Evolutionary conservation across 352 stramenopile genomes (phyloP).

Genomic region (Pythium coloratum): DNA sequence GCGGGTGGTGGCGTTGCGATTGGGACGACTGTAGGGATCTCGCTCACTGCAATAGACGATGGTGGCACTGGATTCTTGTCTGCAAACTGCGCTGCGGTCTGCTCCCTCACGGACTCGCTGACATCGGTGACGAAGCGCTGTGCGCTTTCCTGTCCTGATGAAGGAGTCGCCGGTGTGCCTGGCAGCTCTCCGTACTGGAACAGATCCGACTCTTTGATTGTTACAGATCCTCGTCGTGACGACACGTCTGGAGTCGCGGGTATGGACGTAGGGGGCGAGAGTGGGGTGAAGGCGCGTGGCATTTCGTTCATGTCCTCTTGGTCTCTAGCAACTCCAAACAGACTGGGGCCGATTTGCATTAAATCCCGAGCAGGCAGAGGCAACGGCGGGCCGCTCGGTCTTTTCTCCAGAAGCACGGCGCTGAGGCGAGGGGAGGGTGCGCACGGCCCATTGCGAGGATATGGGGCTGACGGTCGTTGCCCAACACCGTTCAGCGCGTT

Average conservation of each 20-base stretch:
- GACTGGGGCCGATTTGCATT: conserved; percentile 9
- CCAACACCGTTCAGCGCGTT: not conserved
- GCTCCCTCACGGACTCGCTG: not conserved
- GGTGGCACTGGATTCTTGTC: not conserved
- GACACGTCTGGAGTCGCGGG: not conserved
- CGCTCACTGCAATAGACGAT: not conserved
- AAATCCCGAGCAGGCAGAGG: conserved; percentile 4
- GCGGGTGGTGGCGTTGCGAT: not conserved
- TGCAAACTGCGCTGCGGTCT: not conserved
- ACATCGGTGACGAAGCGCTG: not conserved
- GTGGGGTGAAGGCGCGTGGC: not conserved
- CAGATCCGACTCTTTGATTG: not conserved
- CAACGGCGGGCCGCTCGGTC: not conserved
- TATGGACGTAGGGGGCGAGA: not conserved
- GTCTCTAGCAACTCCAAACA: conserved; percentile 13
- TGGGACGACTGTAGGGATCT: not conserved
- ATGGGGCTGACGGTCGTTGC: not conserved
- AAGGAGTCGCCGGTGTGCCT: not conserved
- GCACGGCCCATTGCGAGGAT: conserved; percentile 4
- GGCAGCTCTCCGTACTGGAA: conserved; percentile 4
- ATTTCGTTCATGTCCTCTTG: not conserved
- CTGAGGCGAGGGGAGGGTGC: conserved; percentile 12
- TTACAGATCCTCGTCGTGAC: conserved; percentile 2
- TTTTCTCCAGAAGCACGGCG: not conserved
- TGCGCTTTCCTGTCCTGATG: not conserved